Conservation (phyloP, 139 green algal genomes). For the Dunaliella primolecta region DNA sequence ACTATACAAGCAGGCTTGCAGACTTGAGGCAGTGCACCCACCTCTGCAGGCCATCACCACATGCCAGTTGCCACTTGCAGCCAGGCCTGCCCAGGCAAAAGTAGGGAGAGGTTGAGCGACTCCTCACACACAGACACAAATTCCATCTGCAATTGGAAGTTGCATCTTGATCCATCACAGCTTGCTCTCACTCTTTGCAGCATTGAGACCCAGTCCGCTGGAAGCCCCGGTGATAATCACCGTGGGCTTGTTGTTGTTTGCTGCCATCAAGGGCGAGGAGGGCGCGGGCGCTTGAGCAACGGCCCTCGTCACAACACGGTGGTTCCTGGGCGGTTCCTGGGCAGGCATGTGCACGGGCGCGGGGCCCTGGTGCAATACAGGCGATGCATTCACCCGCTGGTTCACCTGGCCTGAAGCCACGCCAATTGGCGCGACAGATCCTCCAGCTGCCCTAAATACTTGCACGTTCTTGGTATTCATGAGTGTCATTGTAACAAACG, state of each 20-base stretch:
- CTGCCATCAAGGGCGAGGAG: background rate
- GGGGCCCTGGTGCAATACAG: too few species aligned
- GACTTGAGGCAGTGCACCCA: slow-evolving; percentile 42
- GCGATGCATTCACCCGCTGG: too few species aligned
- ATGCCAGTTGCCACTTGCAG: slow-evolving; percentile 74
- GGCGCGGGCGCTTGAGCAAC: background rate
- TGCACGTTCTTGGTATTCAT: too few species aligned
- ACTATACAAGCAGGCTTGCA: too few species aligned
- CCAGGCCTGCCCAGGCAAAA: slow-evolving; percentile 33
- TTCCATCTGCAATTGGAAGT: too few species aligned
- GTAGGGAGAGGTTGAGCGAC: background rate
- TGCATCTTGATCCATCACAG: too few species aligned
- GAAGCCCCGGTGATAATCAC: slow-evolving; percentile 88
- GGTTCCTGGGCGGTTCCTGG: background rate
- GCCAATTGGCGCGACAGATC: too few species aligned
- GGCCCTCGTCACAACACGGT: background rate
- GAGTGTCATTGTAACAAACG: too few species aligned
- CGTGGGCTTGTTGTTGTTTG: slow-evolving; percentile 32
- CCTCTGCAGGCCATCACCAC: slow-evolving; percentile 80
- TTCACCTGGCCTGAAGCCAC: too few species aligned
- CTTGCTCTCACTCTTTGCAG: slow-evolving; percentile 42
- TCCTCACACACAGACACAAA: too few species aligned
- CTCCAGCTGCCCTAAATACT: too few species aligned
- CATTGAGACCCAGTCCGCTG: slow-evolving; percentile 82
- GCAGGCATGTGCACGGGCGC: background rate